Conservation (phyloP, 2,329 filamentous ascomycete species). For the Aspergillus hortae region DNA sequence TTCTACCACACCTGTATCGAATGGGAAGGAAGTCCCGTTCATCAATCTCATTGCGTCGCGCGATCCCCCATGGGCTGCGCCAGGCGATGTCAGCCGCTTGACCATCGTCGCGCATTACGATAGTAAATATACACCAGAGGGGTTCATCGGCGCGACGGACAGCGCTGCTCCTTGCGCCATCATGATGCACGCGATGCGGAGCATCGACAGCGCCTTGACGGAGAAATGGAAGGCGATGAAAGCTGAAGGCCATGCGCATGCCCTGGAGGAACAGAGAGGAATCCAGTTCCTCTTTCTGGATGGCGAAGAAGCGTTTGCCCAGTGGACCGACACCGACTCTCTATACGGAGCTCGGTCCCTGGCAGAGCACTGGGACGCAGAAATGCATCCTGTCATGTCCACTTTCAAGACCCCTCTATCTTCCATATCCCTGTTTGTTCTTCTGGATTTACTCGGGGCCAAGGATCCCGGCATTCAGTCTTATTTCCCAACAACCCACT, state of each 20-base stretch:
- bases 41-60: slow-evolving; percentile 80
- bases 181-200: slow-evolving; percentile 79
- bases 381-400: slow-evolving; percentile 67
- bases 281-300: slow-evolving; percentile 88
- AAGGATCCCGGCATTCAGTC: slow-evolving; percentile 69
- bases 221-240: slow-evolving; percentile 76
- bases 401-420: slow-evolving; percentile 70
- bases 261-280: slow-evolving; percentile 71
- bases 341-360: slow-evolving; percentile 83
- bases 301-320: slow-evolving; percentile 85
- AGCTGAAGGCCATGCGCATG: slow-evolving; percentile 50
- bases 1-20: slow-evolving; percentile 71
- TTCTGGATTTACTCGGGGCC: slow-evolving; percentile 83
- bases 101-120: slow-evolving; percentile 95
- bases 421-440: slow-evolving; percentile 81
- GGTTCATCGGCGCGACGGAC: slow-evolving; percentile 91
- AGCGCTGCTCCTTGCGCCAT: slow-evolving; percentile 93
- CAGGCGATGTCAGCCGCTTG: slow-evolving; percentile 73
- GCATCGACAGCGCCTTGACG: slow-evolving; percentile 74
- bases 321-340: slow-evolving; percentile 77
- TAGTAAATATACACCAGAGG: slow-evolving; percentile 71
- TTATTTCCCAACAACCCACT: slow-evolving; percentile 87
- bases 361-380: slow-evolving; percentile 74
- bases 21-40: slow-evolving; percentile 71
- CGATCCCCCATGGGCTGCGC: slow-evolving; percentile 76